phyloP scores from a whole-genome alignment of 2,329 filamentous ascomycete species.

The Colletotrichum cuscutae region DNA sequence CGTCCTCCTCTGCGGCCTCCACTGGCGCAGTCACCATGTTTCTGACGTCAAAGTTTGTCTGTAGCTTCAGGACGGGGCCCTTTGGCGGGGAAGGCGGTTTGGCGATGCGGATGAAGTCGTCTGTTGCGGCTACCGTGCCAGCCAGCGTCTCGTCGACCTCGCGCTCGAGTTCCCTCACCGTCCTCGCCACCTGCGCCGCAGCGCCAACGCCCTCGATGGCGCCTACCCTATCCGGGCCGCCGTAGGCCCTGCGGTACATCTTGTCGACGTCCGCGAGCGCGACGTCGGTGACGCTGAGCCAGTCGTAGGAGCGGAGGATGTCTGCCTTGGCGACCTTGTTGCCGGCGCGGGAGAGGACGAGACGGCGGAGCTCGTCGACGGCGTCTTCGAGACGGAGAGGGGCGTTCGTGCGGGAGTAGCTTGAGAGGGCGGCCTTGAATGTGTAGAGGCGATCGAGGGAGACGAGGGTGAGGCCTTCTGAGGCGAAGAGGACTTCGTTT shows the following conservation, averaged over 20 bases:
- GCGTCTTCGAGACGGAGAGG: constrained; percentile 65
- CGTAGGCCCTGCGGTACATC: constrained; percentile 68
- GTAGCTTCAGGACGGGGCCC: constrained; percentile 50
- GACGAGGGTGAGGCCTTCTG: constrained; percentile 68
- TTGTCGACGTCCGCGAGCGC: constrained; percentile 64
- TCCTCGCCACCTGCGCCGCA: constrained; percentile 33
- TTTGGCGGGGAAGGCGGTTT: constrained; percentile 35
- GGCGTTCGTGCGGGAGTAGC: constrained; percentile 61
- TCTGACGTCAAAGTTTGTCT: constrained; percentile 52
- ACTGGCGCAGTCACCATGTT: not conserved
- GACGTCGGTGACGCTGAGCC: constrained; percentile 61
- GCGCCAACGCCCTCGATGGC: constrained; percentile 56
- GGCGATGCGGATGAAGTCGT: constrained; percentile 21
- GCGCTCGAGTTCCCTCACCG: constrained; percentile 21
- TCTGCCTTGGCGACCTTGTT: constrained; percentile 60
- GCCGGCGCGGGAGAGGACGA: constrained; percentile 65
- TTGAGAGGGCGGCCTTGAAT: constrained; percentile 69
- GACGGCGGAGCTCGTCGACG: constrained; percentile 70
- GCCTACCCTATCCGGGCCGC: constrained; percentile 55
- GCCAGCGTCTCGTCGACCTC: constrained; percentile 22
- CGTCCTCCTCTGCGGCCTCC: constrained; percentile 46
- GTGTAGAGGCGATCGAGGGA: constrained; percentile 72
- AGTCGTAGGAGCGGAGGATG: constrained; percentile 66
- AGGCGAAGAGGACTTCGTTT: constrained; percentile 70
- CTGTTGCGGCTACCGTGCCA: not conserved